Evolutionary conservation across 2,329 filamentous ascomycete species (phyloP).

Genomic region (Blastomyces silverae): DNA sequence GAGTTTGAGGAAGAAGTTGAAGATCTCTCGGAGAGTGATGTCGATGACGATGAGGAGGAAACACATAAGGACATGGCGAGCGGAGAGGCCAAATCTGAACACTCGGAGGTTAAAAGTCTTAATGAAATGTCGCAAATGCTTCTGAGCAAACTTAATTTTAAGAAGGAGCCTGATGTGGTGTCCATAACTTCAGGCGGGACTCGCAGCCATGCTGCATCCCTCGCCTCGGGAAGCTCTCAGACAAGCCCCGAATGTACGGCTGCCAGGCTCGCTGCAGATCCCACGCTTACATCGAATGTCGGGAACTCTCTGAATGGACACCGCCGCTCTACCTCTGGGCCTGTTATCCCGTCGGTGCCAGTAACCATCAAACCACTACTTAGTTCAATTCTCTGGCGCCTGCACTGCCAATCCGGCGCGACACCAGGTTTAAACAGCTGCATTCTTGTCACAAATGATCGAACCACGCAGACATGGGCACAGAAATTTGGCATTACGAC

Average conservation of each 20-base stretch:
- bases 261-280: conserved; percentile 25
- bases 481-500: conserved; percentile 44
- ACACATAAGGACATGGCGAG: conserved; percentile 13
- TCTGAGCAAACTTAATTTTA: conserved; percentile 44
- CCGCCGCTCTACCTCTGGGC: conserved; percentile 31
- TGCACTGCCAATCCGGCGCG: conserved; percentile 29
- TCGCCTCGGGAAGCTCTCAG: conserved; percentile 41
- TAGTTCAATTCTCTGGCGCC: conserved; percentile 42
- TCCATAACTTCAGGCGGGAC: conserved; percentile 40
- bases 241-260: conserved; percentile 40
- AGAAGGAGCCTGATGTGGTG: conserved; percentile 35
- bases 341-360: conserved; percentile 36
- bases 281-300: conserved; percentile 24
- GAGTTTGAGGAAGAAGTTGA: conserved; percentile 39
- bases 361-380: conserved; percentile 38
- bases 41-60: conserved; percentile 15
- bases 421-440: conserved; percentile 33
- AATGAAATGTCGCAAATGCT: conserved; percentile 44
- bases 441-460: conserved; percentile 43
- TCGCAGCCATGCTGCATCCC: conserved; percentile 40
- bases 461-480: conserved; percentile 39
- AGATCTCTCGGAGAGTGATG: conserved; percentile 16
- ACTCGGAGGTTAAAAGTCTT: conserved; percentile 19
- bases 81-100: conserved; percentile 9
- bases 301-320: conserved; percentile 27